Base-by-base conservation (phyloP, 495 filamentous ascomycete species). In the Aspergillus saccharolyticus region DNA sequence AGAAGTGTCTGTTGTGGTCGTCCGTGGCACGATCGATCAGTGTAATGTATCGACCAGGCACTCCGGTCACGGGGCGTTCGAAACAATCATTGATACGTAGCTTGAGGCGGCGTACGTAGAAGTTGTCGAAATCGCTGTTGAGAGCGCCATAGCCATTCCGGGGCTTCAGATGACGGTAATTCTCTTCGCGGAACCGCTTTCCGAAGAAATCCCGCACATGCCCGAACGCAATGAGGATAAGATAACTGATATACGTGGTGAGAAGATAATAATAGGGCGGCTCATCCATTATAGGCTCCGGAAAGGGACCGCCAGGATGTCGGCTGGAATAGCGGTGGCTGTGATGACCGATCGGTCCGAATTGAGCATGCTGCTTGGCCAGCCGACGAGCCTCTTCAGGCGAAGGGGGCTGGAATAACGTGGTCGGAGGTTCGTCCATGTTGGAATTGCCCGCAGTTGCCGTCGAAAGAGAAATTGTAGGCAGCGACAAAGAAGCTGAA, bases 121-220 rank as follows among this genome's bases (percentile, higher is more conserved):
- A 98, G 72, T 91, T 97, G 76, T 98, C 94, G 64, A 98, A 98
- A 72, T 97, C 94, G 62, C 90, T 95, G 72, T 97, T 97, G 63
- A 98, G 78, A n/a, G 94, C 89, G 17, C 91, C 94, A 70, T 96
- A 97, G 44, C 94, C 94, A 71, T 97, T 89, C 52, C 81, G 77
- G 20, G 84, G 81, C 69, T 87, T 89, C 63, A 98, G 74, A 63
- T 96, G 87, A 65, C 83, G 83, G 73, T 98, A 98, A 54, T 86
- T 78, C 52, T 87, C 83, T 63, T 90, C 81, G 66, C 87, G 85
- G 72, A 97, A 96, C 20, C 90, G 84, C 77, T 97, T 97, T 63
- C 95, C 94, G 68, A 98, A 98, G 73, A 96, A 98, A 72, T 98
- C 94, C 62, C 94, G 85, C 42, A 96, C 83, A 68, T 98, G 94